Evolutionary conservation across 2,329 filamentous ascomycete species (phyloP).

Genomic region (Aureobasidium sp.): DNA sequence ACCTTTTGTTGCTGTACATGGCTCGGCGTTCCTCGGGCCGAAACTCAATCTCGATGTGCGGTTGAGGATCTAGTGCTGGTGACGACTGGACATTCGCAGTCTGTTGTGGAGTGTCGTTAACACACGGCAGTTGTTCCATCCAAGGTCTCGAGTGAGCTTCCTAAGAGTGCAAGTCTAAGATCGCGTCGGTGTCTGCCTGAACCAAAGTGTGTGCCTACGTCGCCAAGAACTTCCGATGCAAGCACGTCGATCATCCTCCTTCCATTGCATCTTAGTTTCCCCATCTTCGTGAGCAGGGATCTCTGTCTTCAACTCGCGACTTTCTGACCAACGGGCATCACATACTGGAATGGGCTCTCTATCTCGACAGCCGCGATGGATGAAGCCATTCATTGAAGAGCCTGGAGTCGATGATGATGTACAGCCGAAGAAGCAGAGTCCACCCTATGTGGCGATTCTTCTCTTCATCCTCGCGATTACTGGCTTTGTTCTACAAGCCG

Average conservation of each 20-base stretch:
- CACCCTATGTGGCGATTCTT: constrained; percentile 26
- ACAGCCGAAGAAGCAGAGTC: constrained; percentile 28
- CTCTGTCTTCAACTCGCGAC: not conserved
- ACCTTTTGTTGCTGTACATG: no score
- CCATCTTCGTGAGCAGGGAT: not conserved
- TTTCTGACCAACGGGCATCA: not conserved
- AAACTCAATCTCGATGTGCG: not conserved
- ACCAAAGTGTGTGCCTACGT: not conserved
- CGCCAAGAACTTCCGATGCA: not conserved
- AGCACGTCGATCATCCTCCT: not conserved
- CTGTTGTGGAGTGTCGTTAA: not conserved
- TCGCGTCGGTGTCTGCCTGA: constrained; percentile 2
- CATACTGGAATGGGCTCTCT: not conserved
- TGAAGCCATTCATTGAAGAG: constrained; percentile 45
- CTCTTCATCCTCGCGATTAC: constrained; percentile 23
- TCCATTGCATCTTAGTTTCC: not conserved
- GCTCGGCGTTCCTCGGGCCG: not conserved
- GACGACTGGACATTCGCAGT: not conserved
- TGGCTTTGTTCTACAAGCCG: constrained; percentile 13
- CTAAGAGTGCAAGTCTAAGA: not conserved
- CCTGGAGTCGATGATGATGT: constrained; percentile 16
- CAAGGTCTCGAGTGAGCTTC: not conserved
- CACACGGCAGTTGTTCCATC: no score
- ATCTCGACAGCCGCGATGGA: constrained; percentile 35
- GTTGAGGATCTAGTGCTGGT: not conserved